Evolutionary conservation across 23 red algal genomes (phyloP).

Genomic region (Pyropia yezoensis): DNA sequence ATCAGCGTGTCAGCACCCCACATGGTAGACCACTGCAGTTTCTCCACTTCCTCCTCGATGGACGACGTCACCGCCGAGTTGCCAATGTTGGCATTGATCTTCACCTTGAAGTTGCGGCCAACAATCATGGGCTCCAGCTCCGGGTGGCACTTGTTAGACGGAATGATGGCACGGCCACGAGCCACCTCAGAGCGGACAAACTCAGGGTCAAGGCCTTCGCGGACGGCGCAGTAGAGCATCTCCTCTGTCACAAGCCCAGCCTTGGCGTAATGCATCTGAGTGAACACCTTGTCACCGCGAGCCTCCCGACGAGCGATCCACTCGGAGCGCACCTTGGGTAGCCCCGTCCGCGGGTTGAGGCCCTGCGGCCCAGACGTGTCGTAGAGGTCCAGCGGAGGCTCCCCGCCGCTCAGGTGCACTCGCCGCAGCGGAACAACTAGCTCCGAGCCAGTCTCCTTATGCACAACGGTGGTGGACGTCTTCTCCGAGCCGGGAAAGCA

Average conservation of each 20-base stretch:
- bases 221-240: slow-evolving; percentile 90
- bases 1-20: slow-evolving; percentile 99
- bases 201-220: slow-evolving; percentile 93
- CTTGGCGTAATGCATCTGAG: slow-evolving; percentile 97
- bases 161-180: slow-evolving; percentile 90
- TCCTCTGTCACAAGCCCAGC: slow-evolving; percentile 87
- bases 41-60: slow-evolving; percentile 99
- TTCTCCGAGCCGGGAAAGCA: slow-evolving; percentile 79
- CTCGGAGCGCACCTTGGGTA: slow-evolving; percentile 71
- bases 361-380: slow-evolving; percentile 97
- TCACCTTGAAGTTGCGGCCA: slow-evolving; percentile 91
- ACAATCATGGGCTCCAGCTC: slow-evolving; percentile 99
- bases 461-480: slow-evolving; percentile 31
- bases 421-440: slow-evolving; percentile 67
- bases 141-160: slow-evolving; percentile 67
- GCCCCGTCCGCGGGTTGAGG: slow-evolving; percentile 48
- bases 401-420: slow-evolving; percentile 55
- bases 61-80: slow-evolving; percentile 78
- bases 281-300: slow-evolving; percentile 72
- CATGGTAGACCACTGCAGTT: slow-evolving; percentile 95
- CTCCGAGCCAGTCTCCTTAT: slow-evolving; percentile 37
- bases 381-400: slow-evolving; percentile 80
- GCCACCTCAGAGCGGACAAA: slow-evolving; percentile 91
- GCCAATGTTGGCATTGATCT: slow-evolving; percentile 98
- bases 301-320: slow-evolving; percentile 82